Evolutionary conservation across 129 eudicot species (phyloP).

Genomic region (Erigeron canadensis): DNA sequence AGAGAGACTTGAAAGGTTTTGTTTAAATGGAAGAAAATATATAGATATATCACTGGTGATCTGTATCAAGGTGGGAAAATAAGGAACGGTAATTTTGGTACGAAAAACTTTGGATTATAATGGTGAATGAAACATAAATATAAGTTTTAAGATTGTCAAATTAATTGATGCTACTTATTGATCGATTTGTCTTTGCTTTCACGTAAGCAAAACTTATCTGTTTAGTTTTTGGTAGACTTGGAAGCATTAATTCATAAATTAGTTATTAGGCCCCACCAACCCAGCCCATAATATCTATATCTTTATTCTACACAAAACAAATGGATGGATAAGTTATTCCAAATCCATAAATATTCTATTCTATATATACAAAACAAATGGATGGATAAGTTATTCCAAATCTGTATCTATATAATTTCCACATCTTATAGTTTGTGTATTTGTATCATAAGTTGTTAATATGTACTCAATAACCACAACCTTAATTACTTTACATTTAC

Average conservation of each 20-base stretch:
- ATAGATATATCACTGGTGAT: background rate
- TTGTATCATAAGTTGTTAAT: too few relatives aligned
- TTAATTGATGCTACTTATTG: background rate
- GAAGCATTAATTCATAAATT: constrained; percentile 14
- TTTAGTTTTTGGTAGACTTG: constrained; percentile 23
- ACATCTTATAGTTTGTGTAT: too few relatives aligned
- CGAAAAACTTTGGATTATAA: constrained; percentile 15
- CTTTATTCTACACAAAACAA: too few relatives aligned
- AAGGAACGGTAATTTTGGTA: background rate
- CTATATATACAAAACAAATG: too few relatives aligned
- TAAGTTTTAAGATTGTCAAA: background rate
- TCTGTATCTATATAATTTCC: too few relatives aligned
- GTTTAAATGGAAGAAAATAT: background rate
- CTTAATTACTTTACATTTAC: too few relatives aligned
- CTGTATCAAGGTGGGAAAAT: background rate
- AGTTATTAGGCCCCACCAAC: constrained; percentile 19
- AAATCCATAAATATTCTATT: too few relatives aligned
- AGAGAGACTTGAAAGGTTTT: constrained; percentile 15
- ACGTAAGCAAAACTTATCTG: constrained; percentile 34
- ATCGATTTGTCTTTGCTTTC: constrained; percentile 32
- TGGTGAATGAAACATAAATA: background rate
- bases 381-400: too few relatives aligned
- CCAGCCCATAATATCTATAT: background rate
- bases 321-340: too few relatives aligned
- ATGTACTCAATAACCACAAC: too few relatives aligned